A percentile compares a stretch with the other conserved stretches of the same genome.
phyloP scores from a whole-genome alignment of 768 basidiomycete genomes.

The Mycena metata region DNA sequence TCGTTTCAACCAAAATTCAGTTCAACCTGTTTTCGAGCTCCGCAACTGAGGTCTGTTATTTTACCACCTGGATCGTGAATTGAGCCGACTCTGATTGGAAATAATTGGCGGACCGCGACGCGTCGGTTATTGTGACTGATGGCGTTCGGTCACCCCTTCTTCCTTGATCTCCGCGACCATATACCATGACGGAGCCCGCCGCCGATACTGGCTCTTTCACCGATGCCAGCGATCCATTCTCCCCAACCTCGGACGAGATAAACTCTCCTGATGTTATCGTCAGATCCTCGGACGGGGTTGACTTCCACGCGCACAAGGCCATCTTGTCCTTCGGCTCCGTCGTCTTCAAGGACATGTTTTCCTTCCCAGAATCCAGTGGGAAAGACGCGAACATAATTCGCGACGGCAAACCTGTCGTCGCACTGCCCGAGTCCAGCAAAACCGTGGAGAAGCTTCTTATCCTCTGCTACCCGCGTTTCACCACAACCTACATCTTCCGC shows the following conservation, averaged over 20 bases:
- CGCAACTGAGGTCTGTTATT: too few species aligned
- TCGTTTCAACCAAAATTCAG: too few species aligned
- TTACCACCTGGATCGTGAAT: too few species aligned
- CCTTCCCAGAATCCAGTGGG: slow-evolving; percentile 49
- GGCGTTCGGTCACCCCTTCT: too few species aligned
- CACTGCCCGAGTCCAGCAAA: slow-evolving; percentile 48
- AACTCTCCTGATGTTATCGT: slow-evolving; percentile 56
- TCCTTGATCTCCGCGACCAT: too few species aligned
- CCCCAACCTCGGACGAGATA: slow-evolving; percentile 34
- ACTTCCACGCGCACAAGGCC: slow-evolving; percentile 57
- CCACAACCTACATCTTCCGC: slow-evolving; percentile 25
- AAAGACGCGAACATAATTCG: slow-evolving; percentile 42
- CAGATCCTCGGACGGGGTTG: slow-evolving; percentile 52
- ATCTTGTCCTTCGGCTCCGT: slow-evolving; percentile 59
- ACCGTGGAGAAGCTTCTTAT: slow-evolving; percentile 51
- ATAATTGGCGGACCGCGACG: too few species aligned
- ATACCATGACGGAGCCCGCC: too few species aligned
- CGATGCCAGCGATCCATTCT: slow-evolving; percentile 30
- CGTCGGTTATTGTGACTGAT: too few species aligned
- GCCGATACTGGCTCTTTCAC: too few species aligned
- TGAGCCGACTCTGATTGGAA: too few species aligned
- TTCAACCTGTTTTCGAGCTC: too few species aligned
- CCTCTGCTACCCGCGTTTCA: slow-evolving; percentile 51
- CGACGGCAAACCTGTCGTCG: slow-evolving; percentile 49
- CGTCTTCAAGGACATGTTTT: slow-evolving; percentile 41